Evolutionary conservation across 1,284 basidiomycete species (phyloP).

Genomic region (Cystobasidium sp.): DNA sequence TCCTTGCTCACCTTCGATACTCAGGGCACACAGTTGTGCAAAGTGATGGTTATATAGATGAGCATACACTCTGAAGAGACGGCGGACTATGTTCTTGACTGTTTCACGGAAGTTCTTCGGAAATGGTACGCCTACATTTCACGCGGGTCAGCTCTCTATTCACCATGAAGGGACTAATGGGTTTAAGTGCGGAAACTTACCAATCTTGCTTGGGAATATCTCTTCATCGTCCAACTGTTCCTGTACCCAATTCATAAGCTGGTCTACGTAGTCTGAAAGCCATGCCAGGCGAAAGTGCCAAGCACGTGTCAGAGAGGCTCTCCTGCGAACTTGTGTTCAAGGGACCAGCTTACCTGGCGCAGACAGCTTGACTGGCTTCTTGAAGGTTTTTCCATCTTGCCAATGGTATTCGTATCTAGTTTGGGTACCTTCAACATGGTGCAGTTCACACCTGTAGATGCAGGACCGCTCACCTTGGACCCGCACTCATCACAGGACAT

Average conservation of each 20-base stretch:
- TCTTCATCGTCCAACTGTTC: constrained; percentile 87
- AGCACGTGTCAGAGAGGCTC: background rate
- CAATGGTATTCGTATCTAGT: constrained; percentile 93
- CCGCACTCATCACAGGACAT: constrained; percentile 99
- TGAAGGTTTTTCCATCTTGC: constrained; percentile 92
- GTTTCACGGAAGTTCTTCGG: constrained; percentile 88
- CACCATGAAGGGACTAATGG: background rate
- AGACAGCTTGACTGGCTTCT: constrained; percentile 88
- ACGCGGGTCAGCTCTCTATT: background rate
- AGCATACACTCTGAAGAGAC: constrained; percentile 95
- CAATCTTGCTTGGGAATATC: constrained; percentile 93
- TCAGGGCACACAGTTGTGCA: constrained; percentile 96
- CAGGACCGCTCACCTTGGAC: constrained; percentile 71
- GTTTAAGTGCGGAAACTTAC: constrained; percentile 58
- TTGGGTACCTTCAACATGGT: background rate
- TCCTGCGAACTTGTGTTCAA: too few species aligned
- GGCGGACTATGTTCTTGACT: constrained; percentile 86
- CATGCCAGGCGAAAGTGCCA: background rate
- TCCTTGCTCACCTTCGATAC: constrained; percentile 80
- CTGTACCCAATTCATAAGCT: constrained; percentile 99
- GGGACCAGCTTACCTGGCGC: constrained; percentile 64
- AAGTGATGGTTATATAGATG: constrained; percentile 99
- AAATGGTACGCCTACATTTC: constrained; percentile 77
- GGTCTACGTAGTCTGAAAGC: constrained; percentile 84
- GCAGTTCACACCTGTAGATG: constrained; percentile 40